Percentiles rank a stretch among this genome's conserved stretches.
Evolutionary conservation across 306 rosid species (phyloP).

Genomic region (Sicyos edulis): DNA sequence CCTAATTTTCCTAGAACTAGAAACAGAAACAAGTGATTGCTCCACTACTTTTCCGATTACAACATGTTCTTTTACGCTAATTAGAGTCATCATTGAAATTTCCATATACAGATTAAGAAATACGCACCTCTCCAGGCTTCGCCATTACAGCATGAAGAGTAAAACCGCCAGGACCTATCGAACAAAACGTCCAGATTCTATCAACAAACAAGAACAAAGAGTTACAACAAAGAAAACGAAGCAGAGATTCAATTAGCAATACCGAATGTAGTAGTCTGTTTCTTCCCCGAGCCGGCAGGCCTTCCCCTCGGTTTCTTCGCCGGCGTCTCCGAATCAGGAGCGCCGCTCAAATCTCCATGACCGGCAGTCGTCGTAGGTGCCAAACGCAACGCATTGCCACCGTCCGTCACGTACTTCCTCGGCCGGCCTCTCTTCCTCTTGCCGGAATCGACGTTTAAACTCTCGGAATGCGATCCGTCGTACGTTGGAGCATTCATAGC

Average conservation of each 20-base stretch:
- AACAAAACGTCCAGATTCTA: background rate
- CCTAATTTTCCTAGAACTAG: background rate
- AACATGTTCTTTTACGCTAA: background rate
- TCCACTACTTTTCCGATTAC: background rate
- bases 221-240: background rate
- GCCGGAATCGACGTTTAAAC: constrained; percentile 39
- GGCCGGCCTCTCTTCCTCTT: constrained; percentile 95
- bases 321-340: constrained; percentile 51
- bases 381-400: constrained; percentile 63
- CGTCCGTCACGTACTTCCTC: constrained; percentile 63
- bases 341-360: constrained; percentile 39
- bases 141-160: constrained; percentile 66
- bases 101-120: background rate
- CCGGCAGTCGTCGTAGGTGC: constrained; percentile 30
- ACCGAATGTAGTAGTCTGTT: constrained; percentile 60
- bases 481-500: constrained; percentile 35
- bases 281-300: constrained; percentile 74
- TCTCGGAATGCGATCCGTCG: constrained; percentile 51
- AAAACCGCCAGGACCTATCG: constrained; percentile 61
- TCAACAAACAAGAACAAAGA: background rate
- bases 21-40: constrained; percentile 3
- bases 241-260: background rate
- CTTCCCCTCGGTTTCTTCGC: constrained; percentile 67
- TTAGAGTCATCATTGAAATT: background rate
- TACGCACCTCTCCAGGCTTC: constrained; percentile 64